Percentiles rank a stretch among this genome's conserved stretches.
Conservation (phyloP, 345 rosid species). For the Citropsis articulata region DNA sequence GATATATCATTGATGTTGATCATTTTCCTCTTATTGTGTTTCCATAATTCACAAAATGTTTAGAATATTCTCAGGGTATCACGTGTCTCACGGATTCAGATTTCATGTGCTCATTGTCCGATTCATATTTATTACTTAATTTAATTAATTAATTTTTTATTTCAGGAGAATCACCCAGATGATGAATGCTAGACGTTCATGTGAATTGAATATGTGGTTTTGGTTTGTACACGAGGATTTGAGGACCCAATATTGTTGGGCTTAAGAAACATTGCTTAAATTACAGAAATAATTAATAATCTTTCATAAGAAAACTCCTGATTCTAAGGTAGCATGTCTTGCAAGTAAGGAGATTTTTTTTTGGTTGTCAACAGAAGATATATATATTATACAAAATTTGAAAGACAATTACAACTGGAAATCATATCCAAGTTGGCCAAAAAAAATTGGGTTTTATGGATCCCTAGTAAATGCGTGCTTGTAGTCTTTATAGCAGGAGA, state of each 20-base stretch:
- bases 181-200: not conserved
- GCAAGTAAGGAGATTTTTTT: not conserved
- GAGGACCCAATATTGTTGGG: not conserved
- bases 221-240: not conserved
- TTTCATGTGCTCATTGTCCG: not conserved
- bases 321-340: not conserved
- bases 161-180: not conserved
- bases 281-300: too few relatives aligned
- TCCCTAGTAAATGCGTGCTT: constrained; percentile 9
- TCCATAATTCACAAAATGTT: not conserved
- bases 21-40: not conserved
- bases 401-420: not conserved
- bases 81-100: constrained; percentile 5
- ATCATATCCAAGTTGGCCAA: not conserved
- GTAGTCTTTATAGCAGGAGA: not conserved
- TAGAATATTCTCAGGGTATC: not conserved
- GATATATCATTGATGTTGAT: not conserved
- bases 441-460: not conserved
- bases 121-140: not conserved
- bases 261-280: not conserved
- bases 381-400: not conserved
- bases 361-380: too few relatives aligned
- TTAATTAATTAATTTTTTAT: too few relatives aligned
- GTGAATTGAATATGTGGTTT: not conserved
- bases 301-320: not conserved